These are phyloP conservation scores for Blastocystis sp. DNA, from an alignment of 352 stramenopile genomes.

Conservation along the genomic window DNA sequence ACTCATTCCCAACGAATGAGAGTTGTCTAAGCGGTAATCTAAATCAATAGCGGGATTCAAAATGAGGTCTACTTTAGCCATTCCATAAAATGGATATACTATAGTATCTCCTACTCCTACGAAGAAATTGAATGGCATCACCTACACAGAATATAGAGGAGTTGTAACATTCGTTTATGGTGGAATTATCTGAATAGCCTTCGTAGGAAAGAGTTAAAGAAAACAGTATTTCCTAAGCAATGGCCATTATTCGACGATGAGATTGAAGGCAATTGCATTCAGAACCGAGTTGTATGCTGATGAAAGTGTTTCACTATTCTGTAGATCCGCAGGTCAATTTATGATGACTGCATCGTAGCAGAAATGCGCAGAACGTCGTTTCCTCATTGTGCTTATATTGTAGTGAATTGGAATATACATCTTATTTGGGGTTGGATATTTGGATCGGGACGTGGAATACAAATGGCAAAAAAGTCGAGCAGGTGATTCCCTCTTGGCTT, in stretches of 20 bases:
- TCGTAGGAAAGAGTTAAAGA: slow-evolving; percentile 15
- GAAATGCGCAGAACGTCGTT: background rate
- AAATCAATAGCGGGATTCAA: background rate
- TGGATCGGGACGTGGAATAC: slow-evolving; percentile 97
- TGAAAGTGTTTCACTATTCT: background rate
- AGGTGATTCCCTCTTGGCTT: slow-evolving; percentile 72
- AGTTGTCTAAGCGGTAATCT: background rate
- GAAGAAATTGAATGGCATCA: background rate
- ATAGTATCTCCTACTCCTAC: background rate
- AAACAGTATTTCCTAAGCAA: background rate
- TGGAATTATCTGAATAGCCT: background rate
- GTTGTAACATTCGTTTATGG: background rate
- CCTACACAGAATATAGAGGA: background rate
- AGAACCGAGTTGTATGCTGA: background rate
- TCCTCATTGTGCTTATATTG: background rate
- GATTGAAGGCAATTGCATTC: background rate
- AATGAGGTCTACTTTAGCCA: background rate
- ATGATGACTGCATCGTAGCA: slow-evolving; percentile 27
- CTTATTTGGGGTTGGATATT: slow-evolving; percentile 62
- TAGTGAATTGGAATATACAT: slow-evolving; percentile 41
- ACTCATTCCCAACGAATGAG: background rate
- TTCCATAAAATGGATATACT: background rate
- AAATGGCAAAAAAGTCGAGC: slow-evolving; percentile 92
- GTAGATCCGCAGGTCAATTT: slow-evolving; percentile 46
- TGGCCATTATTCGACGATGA: slow-evolving; percentile 8